Base-by-base conservation (phyloP, 1,284 basidiomycete species). In the Polyporus tsugae region DNA sequence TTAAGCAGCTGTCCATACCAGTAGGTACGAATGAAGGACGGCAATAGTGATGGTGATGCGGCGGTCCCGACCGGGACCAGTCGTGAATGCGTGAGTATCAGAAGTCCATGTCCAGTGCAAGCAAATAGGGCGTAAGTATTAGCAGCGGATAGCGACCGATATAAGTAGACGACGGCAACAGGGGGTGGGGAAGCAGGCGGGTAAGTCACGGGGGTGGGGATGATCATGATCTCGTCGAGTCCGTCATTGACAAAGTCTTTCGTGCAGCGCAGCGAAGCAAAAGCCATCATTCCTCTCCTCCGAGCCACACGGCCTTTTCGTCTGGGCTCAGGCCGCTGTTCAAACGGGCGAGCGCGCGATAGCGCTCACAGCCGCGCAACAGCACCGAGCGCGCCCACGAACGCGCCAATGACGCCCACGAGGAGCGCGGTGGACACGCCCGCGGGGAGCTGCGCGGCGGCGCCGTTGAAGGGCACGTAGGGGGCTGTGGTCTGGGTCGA, bases 381-480 rank as follows among this genome's bases (percentile, higher is more conserved):
- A 36, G 72, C 70, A 33, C 72, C 72, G 5, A 69, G 63, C 33
- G 73, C 70, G 36, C 74, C 74, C 1, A 72, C 63, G 29, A 76
- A n/a, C 55, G 73, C 73, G 36, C 75, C 74, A 29, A 75, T 53
- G 49, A 76, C 59, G 35, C 72, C 72, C 0, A 71, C 68, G 6
- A 69, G 42, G 52, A 69, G 57, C 49, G 75, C 74, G 38, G 70
- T 60, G 58, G 64, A 66, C 57, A 65, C 68, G 67, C 70, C 72
- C 2, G 33, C 63, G 36, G 72, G 63, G 33, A 75, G 66, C 39
- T 29, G 60, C 35, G 57, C 44, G 52, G 52, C 55, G 57, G 70
- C 82, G n/a, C 81, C 83, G 73, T 89, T 89, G 79, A 89, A 89
- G 1, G 86, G 85, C 57, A 83, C 74, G 73, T 83, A 88, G 6